Conservation (phyloP, 352 stramenopile species). For the Elongisporangium undulatum region DNA sequence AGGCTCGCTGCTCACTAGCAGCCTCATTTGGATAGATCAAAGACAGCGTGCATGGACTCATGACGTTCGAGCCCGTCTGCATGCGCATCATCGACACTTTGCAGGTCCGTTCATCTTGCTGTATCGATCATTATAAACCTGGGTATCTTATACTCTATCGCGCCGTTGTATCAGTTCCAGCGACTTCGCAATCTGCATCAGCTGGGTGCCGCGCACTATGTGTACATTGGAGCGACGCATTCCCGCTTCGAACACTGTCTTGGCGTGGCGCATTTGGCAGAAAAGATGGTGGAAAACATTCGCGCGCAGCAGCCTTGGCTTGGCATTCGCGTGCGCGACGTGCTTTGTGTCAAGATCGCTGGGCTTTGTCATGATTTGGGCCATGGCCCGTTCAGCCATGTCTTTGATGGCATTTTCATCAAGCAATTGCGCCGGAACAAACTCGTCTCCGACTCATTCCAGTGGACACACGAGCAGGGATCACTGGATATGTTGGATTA, state of each 20-base stretch:
- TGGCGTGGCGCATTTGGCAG: constrained; percentile 93
- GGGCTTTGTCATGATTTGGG: constrained; percentile 77
- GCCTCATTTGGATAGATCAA: constrained; percentile 50
- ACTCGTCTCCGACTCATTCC: constrained; percentile 22
- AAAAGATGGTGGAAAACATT: constrained; percentile 83
- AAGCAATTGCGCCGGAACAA: constrained; percentile 39
- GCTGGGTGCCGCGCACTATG: constrained; percentile 84
- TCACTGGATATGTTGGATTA: constrained; percentile 76
- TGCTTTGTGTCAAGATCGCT: constrained; percentile 77
- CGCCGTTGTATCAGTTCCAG: constrained; percentile 73
- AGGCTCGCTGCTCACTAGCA: neutral
- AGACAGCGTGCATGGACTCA: constrained; percentile 73
- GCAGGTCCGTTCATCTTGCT: constrained; percentile 25
- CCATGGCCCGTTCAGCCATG: constrained; percentile 79
- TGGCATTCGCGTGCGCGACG: constrained; percentile 66
- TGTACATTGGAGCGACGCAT: constrained; percentile 87
- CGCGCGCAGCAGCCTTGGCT: constrained; percentile 83
- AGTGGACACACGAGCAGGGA: constrained; percentile 73
- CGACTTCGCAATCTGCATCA: constrained; percentile 94
- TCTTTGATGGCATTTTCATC: constrained; percentile 77
- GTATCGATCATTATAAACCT: neutral
- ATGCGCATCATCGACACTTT: constrained; percentile 81
- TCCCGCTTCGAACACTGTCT: constrained; percentile 87
- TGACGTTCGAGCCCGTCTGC: constrained; percentile 74
- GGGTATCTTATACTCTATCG: neutral